A percentile compares a stretch with the other conserved stretches of the same genome.
These are phyloP conservation scores for Yarrowia deformans DNA, from an alignment of 805 yeast genomes.

Conservation along the genomic window DNA sequence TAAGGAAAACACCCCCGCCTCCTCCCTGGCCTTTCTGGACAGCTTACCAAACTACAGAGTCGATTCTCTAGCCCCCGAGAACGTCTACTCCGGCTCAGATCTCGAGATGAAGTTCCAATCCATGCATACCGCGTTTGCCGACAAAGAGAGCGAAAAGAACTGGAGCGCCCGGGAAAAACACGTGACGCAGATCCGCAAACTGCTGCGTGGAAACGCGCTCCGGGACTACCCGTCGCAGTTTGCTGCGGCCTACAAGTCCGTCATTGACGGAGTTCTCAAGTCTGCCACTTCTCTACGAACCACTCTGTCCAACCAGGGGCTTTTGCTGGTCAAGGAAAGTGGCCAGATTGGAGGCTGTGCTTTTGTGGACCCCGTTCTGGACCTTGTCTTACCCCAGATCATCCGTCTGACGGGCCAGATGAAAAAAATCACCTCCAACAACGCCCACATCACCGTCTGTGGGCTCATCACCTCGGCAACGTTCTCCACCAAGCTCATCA, in stretches of 20 bases:
- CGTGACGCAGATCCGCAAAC: slow-evolving; percentile 63
- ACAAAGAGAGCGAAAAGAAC: slow-evolving; percentile 85
- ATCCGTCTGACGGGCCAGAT: slow-evolving; percentile 65
- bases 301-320: slow-evolving; percentile 75
- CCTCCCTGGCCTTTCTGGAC: neutral
- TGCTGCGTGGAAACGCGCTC: slow-evolving; percentile 65
- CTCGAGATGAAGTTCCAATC: slow-evolving; percentile 54
- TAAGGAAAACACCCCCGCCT: slow-evolving; percentile 2
- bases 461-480: slow-evolving; percentile 64
- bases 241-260: slow-evolving; percentile 52
- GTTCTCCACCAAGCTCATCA: slow-evolving; percentile 60
- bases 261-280: slow-evolving; percentile 69
- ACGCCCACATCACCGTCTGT: slow-evolving; percentile 54
- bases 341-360: slow-evolving; percentile 45
- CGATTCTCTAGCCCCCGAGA: neutral
- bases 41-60: neutral
- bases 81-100: slow-evolving; percentile 25
- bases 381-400: slow-evolving; percentile 57
- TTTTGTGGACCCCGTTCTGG: slow-evolving; percentile 54
- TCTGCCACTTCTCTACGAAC: slow-evolving; percentile 80
- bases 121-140: slow-evolving; percentile 59
- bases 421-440: slow-evolving; percentile 67
- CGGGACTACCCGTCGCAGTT: slow-evolving; percentile 50
- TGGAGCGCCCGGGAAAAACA: slow-evolving; percentile 78
- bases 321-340: slow-evolving; percentile 75